phyloP scores from a whole-genome alignment of 768 basidiomycete genomes.

The Roridomyces roridus region DNA sequence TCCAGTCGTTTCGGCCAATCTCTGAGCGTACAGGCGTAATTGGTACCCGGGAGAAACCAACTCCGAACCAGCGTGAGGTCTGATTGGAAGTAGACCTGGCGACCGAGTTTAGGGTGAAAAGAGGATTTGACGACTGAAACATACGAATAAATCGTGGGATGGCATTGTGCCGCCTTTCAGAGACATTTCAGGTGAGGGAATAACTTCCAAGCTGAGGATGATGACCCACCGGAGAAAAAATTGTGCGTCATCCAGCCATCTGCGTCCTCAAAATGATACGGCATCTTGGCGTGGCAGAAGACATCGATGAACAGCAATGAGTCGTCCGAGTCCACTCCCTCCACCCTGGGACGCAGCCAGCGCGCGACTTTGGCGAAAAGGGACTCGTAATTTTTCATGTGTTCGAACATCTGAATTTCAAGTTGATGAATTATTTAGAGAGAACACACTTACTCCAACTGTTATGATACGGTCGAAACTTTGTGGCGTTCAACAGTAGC shows the following conservation, averaged over 20 bases:
- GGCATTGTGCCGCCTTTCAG: conserved; percentile 70
- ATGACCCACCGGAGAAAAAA: conserved; percentile 63
- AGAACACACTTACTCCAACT: conserved; percentile 59
- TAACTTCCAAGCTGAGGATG: not conserved
- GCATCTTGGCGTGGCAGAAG: conserved; percentile 67
- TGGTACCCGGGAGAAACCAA: conserved; percentile 67
- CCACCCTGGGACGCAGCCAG: conserved; percentile 58
- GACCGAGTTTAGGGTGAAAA: no score
- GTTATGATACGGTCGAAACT: conserved; percentile 77
- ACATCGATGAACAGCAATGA: conserved; percentile 72
- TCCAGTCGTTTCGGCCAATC: conserved; percentile 73
- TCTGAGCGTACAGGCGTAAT: conserved; percentile 69
- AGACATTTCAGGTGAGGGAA: no score
- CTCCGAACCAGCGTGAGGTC: conserved; percentile 63
- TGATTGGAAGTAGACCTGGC: conserved; percentile 71
- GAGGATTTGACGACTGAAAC: no score
- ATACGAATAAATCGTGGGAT: conserved; percentile 64
- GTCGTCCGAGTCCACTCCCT: conserved; percentile 34
- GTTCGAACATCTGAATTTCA: conserved; percentile 65
- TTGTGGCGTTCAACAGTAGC: not conserved
- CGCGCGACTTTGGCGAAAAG: conserved; percentile 66
- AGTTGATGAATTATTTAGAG: no score
- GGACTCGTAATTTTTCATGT: conserved; percentile 76
- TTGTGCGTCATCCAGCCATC: conserved; percentile 81
- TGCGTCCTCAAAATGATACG: conserved; percentile 72